A percentile compares a stretch with the other conserved stretches of the same genome.
These are phyloP conservation scores for Clathrus columnatus DNA, from an alignment of 768 basidiomycete species.

Conservation along the genomic window DNA sequence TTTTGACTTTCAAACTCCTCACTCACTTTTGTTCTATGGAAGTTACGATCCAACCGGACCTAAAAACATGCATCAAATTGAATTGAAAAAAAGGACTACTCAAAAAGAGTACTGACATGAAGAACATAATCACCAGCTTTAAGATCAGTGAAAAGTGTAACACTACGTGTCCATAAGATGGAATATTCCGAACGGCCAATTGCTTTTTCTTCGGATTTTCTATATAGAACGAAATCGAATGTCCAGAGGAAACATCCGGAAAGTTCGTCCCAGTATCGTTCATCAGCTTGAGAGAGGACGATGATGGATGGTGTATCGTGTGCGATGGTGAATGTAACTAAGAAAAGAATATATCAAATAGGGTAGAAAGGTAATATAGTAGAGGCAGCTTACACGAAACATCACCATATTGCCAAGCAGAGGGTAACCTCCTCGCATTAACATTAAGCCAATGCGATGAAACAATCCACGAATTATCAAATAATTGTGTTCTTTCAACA, in stretches of 20 bases:
- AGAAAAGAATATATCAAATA: constrained; percentile 8
- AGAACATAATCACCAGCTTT: constrained; percentile 26
- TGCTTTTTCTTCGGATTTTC: constrained; percentile 32
- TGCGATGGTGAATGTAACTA: constrained; percentile 40
- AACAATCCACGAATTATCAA: constrained; percentile 40
- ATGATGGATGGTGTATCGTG: constrained; percentile 35
- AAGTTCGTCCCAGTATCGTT: constrained; percentile 41
- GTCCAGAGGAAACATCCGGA: constrained; percentile 36
- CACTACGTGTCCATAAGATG: constrained; percentile 18
- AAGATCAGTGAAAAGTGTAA: constrained; percentile 16
- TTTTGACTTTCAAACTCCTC: not conserved
- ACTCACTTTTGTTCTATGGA: constrained; percentile 5
- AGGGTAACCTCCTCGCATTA: constrained; percentile 31
- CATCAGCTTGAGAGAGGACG: constrained; percentile 44
- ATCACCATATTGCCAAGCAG: constrained; percentile 47
- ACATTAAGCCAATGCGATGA: constrained; percentile 42
- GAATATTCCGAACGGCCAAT: constrained; percentile 16
- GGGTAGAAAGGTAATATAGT: constrained; percentile 5
- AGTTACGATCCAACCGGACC: constrained; percentile 9
- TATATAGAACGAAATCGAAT: constrained; percentile 43
- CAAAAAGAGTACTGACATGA: constrained; percentile 16
- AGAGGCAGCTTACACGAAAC: constrained; percentile 36
- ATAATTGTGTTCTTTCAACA: constrained; percentile 38
- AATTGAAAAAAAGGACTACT: not conserved
- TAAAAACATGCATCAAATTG: not conserved